Evolutionary conservation across 768 basidiomycete species (phyloP).

Genomic region (Lactarius sp.): DNA sequence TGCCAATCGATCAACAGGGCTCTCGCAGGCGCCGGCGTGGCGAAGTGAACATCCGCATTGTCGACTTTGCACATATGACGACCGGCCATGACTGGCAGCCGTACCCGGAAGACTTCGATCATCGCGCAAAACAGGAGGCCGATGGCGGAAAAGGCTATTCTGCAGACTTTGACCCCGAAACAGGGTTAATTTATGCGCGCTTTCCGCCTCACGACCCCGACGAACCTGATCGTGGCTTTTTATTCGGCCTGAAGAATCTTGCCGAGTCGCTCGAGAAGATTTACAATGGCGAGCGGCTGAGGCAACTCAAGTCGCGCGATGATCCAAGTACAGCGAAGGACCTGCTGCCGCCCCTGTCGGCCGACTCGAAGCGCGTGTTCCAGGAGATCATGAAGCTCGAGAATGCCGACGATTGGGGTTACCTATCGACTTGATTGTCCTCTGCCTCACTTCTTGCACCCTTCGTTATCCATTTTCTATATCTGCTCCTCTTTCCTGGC

Average conservation of each 20-base stretch:
- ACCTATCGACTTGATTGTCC: constrained; percentile 58
- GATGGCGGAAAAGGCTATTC: constrained; percentile 69
- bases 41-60: constrained; percentile 91
- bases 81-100: constrained; percentile 89
- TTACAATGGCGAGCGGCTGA: constrained; percentile 81
- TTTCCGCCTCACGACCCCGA: constrained; percentile 92
- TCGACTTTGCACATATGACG: constrained; percentile 98
- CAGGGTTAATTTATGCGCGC: constrained; percentile 81
- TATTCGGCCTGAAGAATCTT: constrained; percentile 84
- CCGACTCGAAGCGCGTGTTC: constrained; percentile 77
- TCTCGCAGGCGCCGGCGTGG: constrained; percentile 72
- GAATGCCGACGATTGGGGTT: constrained; percentile 68
- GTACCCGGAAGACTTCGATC: constrained; percentile 46
- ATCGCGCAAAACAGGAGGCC: constrained; percentile 40
- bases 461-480: constrained; percentile 14
- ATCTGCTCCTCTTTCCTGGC: constrained; percentile 6
- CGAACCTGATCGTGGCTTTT: constrained; percentile 89
- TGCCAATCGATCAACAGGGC: constrained; percentile 59
- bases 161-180: constrained; percentile 75
- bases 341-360: constrained; percentile 59
- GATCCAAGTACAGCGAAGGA: constrained; percentile 42
- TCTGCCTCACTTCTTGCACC: background rate
- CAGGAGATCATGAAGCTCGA: constrained; percentile 57
- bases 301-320: constrained; percentile 56
- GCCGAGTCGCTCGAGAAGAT: constrained; percentile 72